A percentile compares a stretch with the other conserved stretches of the same genome.
Evolutionary conservation across 2,329 filamentous ascomycete species (phyloP).

Genomic region (Amesomyces nigricolor): DNA sequence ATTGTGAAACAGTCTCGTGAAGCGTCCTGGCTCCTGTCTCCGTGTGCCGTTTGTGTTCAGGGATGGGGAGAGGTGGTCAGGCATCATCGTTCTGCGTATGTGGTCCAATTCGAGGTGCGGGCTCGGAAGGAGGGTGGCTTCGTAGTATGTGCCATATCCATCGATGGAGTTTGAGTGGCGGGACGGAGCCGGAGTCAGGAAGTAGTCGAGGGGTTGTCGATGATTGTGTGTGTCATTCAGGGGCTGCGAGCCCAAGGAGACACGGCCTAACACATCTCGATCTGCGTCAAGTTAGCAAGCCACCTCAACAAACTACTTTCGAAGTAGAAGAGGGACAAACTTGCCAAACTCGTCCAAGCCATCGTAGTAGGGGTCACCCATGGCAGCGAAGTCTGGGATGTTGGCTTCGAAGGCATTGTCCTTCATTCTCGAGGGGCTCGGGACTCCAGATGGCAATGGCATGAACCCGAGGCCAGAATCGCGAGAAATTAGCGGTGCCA

Average conservation of each 20-base stretch:
- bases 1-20: not conserved
- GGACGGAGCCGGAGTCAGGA: conserved; percentile 4
- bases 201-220: not conserved
- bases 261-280: conserved; percentile 12
- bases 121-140: not conserved
- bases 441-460: not conserved
- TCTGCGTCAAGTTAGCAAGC: conserved; percentile 14
- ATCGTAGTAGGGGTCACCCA: conserved; percentile 13
- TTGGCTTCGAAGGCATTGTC: too few relatives aligned
- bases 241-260: not conserved
- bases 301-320: not conserved
- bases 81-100: not conserved
- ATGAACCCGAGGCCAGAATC: too few relatives aligned
- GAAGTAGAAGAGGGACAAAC: not conserved
- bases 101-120: not conserved
- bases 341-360: conserved; percentile 24
- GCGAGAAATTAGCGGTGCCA: too few relatives aligned
- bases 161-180: not conserved
- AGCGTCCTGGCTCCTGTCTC: not conserved
- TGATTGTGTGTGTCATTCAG: not conserved
- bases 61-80: not conserved
- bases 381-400: not conserved
- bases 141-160: not conserved
- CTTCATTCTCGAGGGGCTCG: too few relatives aligned
- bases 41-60: not conserved